Evolutionary conservation across 2,329 filamentous ascomycete species (phyloP), one percentile per base, ranked within the genome.

Genomic region (Xylaria sp.): DNA sequence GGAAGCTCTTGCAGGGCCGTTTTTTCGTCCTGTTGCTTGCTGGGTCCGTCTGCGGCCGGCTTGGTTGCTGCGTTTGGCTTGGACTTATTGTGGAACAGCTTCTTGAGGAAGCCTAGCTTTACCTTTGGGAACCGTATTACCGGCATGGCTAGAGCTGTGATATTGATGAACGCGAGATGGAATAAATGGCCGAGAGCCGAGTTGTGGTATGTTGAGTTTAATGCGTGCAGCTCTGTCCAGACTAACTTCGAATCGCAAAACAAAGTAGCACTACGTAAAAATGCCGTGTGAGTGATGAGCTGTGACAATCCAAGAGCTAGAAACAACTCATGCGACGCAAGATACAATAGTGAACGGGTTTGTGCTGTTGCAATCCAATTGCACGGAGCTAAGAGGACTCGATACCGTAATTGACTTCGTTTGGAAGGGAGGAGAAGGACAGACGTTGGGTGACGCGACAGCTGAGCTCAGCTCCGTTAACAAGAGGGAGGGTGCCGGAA

Each of bases 61-160:
- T 67, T 44, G 10, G 64, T 45, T 51, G 55, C 44, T 13, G 54
- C 25, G 29, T 55, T 44, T 20, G 20, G 27, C 20, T 65, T 13
- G 45, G 61, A 20, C 54, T 61, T 70, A 51, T 53, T 71, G 27
- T 51, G 61, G 31, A 71, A 63, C 27, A 74, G 68, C 71, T 71
- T 75, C 69, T 72, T 75, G 29, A 75, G 65, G 56, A 74, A 73
- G 64, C 69, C 67, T 3, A 75, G 69, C 67, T 68, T 73, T 56
- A 67, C 61, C 61, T 69, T 71, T 13, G 68, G 71, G 38, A 69
- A 20, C 60, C 55, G 72, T 64, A 73, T 62, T 50, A 57, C 69
- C 33, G 68, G 59, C 66, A 65, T 68, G 57, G 60, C 44, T 29
- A 33, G 13, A n/a, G 20, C n/a, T 20, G 17, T 38, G 17, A 20